Base-by-base conservation (phyloP, 1,284 basidiomycete species). In the Irpex sp. region DNA sequence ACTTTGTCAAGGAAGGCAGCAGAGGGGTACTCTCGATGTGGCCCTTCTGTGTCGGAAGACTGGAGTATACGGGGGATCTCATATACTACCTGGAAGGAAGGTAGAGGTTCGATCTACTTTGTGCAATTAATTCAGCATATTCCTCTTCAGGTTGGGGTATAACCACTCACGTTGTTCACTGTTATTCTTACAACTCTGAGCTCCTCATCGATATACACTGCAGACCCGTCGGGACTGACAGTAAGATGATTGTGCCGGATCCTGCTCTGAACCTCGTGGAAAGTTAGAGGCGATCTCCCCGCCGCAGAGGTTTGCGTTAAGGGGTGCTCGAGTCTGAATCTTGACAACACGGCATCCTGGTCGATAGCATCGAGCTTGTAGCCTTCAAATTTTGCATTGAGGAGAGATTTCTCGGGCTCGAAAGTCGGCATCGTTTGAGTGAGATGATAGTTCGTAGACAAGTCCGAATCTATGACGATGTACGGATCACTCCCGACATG, bases 191-290 rank as follows among this genome's bases (percentile, higher is more conserved):
- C 78, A 4, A 94, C 85, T 58, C 79, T 82, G 67, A 85, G 84
- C 7, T 86, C 81, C 37, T 79, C 78, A 70, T 96, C 93, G 37
- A 96, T 77, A 71, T 94, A 97, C 13, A 89, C 74, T 1, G 83
- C 84, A 67, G 81, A 80, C 13, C 76, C 75, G 5, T 79, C 78
- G 26, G 80, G 77, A 5, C 71, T 68, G 8, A 87, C 76, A 8
- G 81, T 75, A 2, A 97, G 81, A 72, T 96, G 95, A 70, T 97
- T 94, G 77, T 94, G 92, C 37, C 86, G 83, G 56, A 96, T 94
- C 51, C 95, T 81, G 66, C 87, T 89, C 71, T 92, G 87, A 44
- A 94, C 88, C 72, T 97, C 93, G 64, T 91, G 82, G 70, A 92
- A 92, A 1, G 88, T 87, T 11, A 94, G 78, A 7, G 85, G 84